Conservation (phyloP, 257 asterid species). For the Prunella vulgaris region DNA sequence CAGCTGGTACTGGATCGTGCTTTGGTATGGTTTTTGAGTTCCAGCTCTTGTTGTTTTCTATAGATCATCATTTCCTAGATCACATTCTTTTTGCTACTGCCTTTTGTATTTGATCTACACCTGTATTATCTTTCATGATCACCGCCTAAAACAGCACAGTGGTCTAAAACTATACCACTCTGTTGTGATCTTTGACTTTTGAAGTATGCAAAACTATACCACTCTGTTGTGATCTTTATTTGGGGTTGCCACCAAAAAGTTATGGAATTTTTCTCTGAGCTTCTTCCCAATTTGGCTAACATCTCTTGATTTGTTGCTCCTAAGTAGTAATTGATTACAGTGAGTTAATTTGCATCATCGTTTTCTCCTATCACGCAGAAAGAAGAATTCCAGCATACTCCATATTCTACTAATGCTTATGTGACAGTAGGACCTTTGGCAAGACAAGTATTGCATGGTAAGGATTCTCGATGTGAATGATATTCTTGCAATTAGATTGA, state of each 20-base stretch:
- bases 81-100: not conserved
- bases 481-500: no score
- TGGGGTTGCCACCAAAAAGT: not conserved
- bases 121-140: not conserved
- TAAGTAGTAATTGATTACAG: not conserved
- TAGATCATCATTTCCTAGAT: not conserved
- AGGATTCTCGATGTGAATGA: conserved; percentile 23
- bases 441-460: conserved; percentile 76
- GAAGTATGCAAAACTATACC: not conserved
- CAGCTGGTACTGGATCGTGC: conserved; percentile 72
- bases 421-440: conserved; percentile 78
- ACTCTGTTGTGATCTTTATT: conserved; percentile 8
- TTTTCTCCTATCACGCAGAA: conserved; percentile 48
- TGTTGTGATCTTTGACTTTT: conserved; percentile 11
- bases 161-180: not conserved
- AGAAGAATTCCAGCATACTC: conserved; percentile 98
- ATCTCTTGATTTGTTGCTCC: not conserved
- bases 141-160: not conserved
- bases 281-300: not conserved
- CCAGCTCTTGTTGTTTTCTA: conserved; percentile 11
- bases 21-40: conserved; percentile 47
- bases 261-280: not conserved
- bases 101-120: conserved; percentile 13
- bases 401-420: conserved; percentile 90
- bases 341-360: not conserved